phyloP scores from a whole-genome alignment of 202 grass and related monocot species.

The Zizania palustris region DNA sequence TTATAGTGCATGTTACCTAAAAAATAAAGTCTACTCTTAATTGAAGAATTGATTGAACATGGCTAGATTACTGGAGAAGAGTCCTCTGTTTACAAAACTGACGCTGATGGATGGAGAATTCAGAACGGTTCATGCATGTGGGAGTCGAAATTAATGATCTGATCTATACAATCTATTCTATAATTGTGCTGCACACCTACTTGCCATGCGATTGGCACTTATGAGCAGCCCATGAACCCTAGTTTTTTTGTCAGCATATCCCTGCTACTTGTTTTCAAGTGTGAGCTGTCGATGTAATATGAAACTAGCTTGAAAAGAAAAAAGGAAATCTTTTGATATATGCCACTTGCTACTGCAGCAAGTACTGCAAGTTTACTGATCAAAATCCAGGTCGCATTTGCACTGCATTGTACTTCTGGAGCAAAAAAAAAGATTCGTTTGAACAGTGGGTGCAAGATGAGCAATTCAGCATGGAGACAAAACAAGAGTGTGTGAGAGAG shows the following conservation, averaged over 20 bases:
- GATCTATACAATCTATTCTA: conserved; percentile 31
- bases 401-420: background rate
- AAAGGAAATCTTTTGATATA: conserved; percentile 4
- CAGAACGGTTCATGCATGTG: conserved; percentile 28
- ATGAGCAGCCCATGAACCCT: conserved; percentile 19
- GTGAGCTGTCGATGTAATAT: conserved; percentile 12
- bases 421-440: conserved; percentile 24
- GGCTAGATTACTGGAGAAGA: conserved; percentile 34
- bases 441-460: background rate
- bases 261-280: conserved; percentile 10
- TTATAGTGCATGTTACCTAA: conserved; percentile 14
- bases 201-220: conserved; percentile 31
- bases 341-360: background rate
- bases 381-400: background rate
- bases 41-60: conserved; percentile 25
- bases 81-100: conserved; percentile 35
- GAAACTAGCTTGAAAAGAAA: background rate
- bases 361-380: conserved; percentile 5
- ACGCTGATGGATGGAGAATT: conserved; percentile 29
- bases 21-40: conserved; percentile 10
- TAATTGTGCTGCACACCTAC: conserved; percentile 9
- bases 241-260: background rate
- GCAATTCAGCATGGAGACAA: background rate
- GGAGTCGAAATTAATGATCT: conserved; percentile 37
- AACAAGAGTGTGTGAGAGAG: too few species aligned